A percentile compares a stretch with the other conserved stretches of the same genome.
phyloP scores from a whole-genome alignment of 164 flowering plant species.

The Sedum album region DNA sequence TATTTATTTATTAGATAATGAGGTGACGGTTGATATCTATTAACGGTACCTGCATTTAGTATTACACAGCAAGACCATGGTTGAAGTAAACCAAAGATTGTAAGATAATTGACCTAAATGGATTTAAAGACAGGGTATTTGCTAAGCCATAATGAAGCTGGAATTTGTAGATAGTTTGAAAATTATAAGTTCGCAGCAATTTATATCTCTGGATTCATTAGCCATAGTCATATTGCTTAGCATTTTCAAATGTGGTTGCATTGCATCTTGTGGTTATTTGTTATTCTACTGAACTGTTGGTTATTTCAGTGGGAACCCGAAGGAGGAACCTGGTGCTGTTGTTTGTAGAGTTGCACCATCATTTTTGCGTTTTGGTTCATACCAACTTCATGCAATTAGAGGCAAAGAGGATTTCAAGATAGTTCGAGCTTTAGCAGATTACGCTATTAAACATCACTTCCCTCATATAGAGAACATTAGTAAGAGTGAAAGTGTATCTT shows the following conservation, averaged over 20 bases:
- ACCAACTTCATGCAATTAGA: conserved; percentile 89
- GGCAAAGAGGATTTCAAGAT: conserved; percentile 77
- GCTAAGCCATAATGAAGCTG: neutral
- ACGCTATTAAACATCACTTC: conserved; percentile 76
- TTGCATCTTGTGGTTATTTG: neutral
- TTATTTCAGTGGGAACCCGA: conserved; percentile 91
- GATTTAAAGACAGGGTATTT: neutral
- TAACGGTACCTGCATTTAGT: neutral
- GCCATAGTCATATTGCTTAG: neutral
- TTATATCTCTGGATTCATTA: neutral
- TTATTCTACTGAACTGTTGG: neutral
- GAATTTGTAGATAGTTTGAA: neutral
- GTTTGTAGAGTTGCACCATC: conserved; percentile 96
- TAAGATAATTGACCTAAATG: neutral
- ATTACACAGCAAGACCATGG: neutral
- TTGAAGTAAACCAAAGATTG: neutral
- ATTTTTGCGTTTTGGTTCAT: conserved; percentile 96
- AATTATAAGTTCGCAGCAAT: neutral
- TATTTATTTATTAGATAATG: neutral
- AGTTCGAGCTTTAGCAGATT: conserved; percentile 78
- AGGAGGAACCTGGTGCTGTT: conserved; percentile 98
- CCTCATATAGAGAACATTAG: conserved; percentile 78
- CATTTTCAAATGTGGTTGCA: neutral
- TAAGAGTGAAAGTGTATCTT: conserved; percentile 68
- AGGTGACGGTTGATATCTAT: neutral